Evolutionary conservation across 371 early-diverging fungal genomes (phyloP).

Genomic region (Lichtheimia corymbifera): DNA sequence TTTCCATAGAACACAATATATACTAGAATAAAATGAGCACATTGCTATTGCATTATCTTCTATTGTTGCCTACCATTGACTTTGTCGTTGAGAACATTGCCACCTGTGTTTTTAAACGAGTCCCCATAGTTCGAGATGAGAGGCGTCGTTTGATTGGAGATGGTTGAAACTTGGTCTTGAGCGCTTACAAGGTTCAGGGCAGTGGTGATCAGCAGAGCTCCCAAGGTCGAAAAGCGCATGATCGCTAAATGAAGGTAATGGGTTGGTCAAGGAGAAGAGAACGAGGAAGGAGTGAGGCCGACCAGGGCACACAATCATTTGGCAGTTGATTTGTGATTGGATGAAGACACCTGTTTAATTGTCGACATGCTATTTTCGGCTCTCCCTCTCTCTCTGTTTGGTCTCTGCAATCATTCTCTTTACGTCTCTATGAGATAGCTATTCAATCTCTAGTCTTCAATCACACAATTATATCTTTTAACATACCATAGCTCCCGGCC

Average conservation of each 20-base stretch:
- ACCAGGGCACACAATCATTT: not conserved
- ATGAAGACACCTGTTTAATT: constrained; percentile 1
- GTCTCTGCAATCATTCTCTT: no score
- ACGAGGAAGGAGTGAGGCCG: not conserved
- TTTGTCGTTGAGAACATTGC: constrained; percentile 38
- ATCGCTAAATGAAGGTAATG: constrained; percentile 10
- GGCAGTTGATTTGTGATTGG: constrained; percentile 3
- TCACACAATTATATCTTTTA: no score
- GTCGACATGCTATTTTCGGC: not conserved
- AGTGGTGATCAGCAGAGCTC: constrained; percentile 15
- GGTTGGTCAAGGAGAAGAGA: not conserved
- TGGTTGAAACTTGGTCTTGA: constrained; percentile 14
- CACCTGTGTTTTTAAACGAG: constrained; percentile 38
- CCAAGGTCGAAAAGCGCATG: constrained; percentile 18
- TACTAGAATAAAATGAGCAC: constrained; percentile 18
- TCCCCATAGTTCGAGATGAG: constrained; percentile 28
- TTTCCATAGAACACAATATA: constrained; percentile 57
- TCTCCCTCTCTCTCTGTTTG: no score
- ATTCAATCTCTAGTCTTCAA: no score
- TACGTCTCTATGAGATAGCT: no score
- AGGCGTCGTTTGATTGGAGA: constrained; percentile 10
- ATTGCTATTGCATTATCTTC: not conserved
- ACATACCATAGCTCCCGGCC: no score
- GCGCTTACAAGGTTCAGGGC: constrained; percentile 3
- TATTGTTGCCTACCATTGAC: constrained; percentile 38